phyloP scores from a whole-genome alignment of 2,329 filamentous ascomycete genomes.

The Aspergillus viridinutans region DNA sequence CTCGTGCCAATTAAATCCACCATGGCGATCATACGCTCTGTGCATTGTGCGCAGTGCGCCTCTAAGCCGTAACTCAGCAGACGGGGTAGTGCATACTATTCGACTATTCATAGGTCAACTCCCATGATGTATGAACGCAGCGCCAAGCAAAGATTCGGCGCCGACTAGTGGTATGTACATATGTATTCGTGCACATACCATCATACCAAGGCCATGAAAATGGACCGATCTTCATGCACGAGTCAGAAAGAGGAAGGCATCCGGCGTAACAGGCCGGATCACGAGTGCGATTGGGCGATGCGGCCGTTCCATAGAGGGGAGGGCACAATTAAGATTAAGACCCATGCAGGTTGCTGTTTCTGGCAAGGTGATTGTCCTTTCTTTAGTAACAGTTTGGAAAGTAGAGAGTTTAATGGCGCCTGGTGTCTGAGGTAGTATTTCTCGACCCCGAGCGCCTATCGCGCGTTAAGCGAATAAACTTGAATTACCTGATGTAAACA shows the following conservation, averaged over 20 bases:
- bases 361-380: slow-evolving; percentile 1
- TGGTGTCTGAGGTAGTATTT: background rate
- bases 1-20: slow-evolving; percentile 10
- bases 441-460: background rate
- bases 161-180: background rate
- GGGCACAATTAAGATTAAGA: slow-evolving; percentile 4
- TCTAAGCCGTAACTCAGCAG: background rate
- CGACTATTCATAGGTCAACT: background rate
- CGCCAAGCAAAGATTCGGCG: slow-evolving; percentile 4
- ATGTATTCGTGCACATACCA: slow-evolving; percentile 2
- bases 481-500: background rate
- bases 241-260: slow-evolving; percentile 10
- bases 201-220: slow-evolving; percentile 4
- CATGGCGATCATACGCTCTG: slow-evolving; percentile 4
- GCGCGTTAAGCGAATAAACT: background rate
- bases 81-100: background rate
- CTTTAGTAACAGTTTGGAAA: slow-evolving; percentile 3
- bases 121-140: background rate
- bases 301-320: background rate
- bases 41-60: background rate
- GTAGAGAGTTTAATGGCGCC: background rate
- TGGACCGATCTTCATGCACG: slow-evolving; percentile 14
- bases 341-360: slow-evolving; percentile 5
- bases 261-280: slow-evolving; percentile 1
- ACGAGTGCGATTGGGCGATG: background rate